Base-by-base conservation (phyloP, 1,284 basidiomycete genomes). In the Trichosporon inkin region DNA sequence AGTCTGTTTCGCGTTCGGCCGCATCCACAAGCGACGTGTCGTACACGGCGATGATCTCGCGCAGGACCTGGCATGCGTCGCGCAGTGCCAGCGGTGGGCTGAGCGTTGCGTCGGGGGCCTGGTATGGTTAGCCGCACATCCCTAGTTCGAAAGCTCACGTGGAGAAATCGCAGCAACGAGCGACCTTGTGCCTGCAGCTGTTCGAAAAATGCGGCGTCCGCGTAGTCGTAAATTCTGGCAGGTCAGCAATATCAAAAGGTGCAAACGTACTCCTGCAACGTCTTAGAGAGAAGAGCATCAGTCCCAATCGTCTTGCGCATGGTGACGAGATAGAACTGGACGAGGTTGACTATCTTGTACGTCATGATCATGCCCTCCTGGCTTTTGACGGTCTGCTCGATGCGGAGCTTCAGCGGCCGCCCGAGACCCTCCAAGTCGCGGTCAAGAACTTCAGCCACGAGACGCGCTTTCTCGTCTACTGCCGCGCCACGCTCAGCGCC, bases 291-390 rank as follows among this genome's bases (percentile, higher is more conserved):
- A 32, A 88, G 67, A 0, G 94, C 91, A 7, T 88, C 81, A 11
- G 84, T 82, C 0, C 95, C 94, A 53, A 98, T 88, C 0, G 94
- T 98, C 61, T 89, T 84, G 55, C 86, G 83, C 92, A 99, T 96
- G 0, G 92, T 97, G 19, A 90, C 77, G 72, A 88, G 82, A 76
- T 98, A 99, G 74, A 98, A 99, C 67, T 95, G 89, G 3, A 99
- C 79, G n/a, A 98, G 81, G 68, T 93, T 96, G 44, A 91, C 88
- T 56, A 99, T 87, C 73, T 90, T 90, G 79, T 95, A 98, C 0
- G 89, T 85, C 55, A 88, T 85, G 61, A 98, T 92, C 62, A 88
- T 88, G 66, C 91, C 93, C 75, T 97, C 93, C 75, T 98, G 94
- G 5, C 87, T 89, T 53, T 88, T 85, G 37, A 97, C 85, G 6